These are phyloP conservation scores for Sarcomyxa edulis DNA, from an alignment of 768 basidiomycete species.

Conservation along the genomic window DNA sequence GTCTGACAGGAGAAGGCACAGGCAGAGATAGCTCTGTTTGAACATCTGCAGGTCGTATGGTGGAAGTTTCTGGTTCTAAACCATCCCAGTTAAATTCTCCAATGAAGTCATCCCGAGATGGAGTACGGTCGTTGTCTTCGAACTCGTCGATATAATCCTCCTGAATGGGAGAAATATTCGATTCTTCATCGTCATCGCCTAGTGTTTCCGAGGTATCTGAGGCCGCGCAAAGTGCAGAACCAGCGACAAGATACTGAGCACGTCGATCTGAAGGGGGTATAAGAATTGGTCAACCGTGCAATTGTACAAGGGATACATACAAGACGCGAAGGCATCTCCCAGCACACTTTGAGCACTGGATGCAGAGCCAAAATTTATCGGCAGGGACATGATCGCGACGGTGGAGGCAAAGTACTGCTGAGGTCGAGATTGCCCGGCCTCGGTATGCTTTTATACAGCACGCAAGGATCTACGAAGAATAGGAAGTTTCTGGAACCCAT, in stretches of 20 bases:
- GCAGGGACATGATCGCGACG: conserved; percentile 42
- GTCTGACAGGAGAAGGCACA: too few species aligned
- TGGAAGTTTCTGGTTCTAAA: conserved; percentile 7
- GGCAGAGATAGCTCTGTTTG: too few species aligned
- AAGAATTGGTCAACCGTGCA: conserved; percentile 5
- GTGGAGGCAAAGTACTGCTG: too few species aligned
- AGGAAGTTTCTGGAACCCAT: too few species aligned
- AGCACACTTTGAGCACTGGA: conserved; percentile 42
- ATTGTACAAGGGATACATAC: conserved; percentile 26
- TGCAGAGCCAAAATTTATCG: conserved; percentile 40
- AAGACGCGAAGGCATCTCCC: conserved; percentile 55
- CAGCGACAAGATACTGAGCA: conserved; percentile 60
- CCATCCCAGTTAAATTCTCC: conserved; percentile 17
- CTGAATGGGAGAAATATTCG: conserved; percentile 8
- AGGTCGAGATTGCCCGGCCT: too few species aligned
- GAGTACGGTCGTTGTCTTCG: conserved; percentile 11
- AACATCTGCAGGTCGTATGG: not conserved
- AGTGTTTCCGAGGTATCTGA: conserved; percentile 34
- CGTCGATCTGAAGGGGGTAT: conserved; percentile 49
- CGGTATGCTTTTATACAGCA: too few species aligned
- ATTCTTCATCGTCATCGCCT: conserved; percentile 32
- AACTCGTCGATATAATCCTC: conserved; percentile 19
- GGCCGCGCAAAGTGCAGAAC: conserved; percentile 49
- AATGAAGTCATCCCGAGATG: conserved; percentile 10
- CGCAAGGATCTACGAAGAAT: too few species aligned